Conservation (phyloP, 768 basidiomycete genomes). For the Hygrocybe coccinea region DNA sequence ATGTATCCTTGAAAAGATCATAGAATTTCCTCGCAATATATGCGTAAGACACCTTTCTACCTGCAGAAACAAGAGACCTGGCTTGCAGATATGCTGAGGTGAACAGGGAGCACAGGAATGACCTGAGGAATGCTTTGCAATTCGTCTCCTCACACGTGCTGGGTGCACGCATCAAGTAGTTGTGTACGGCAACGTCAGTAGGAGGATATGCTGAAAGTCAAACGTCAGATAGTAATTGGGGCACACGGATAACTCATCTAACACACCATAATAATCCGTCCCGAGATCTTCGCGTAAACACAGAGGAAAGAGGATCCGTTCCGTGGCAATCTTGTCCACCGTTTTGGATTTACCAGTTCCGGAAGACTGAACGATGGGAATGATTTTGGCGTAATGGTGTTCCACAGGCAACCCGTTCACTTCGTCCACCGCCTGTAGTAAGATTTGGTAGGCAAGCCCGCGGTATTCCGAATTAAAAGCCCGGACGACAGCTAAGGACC, state of each 20-base stretch:
- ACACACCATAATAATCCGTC: conserved; percentile 3
- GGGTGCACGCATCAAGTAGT: background rate
- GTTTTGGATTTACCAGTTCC: no score
- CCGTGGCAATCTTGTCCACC: no score
- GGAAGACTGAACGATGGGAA: no score
- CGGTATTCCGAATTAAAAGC: no score
- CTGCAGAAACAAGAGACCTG: background rate
- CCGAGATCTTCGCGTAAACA: background rate
- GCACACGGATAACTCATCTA: background rate
- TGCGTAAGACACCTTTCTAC: background rate
- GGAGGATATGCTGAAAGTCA: background rate
- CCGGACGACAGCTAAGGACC: no score
- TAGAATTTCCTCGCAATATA: background rate
- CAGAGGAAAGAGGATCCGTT: no score
- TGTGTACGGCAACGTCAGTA: no score
- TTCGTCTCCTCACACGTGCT: background rate
- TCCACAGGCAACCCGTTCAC: no score
- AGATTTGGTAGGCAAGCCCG: no score
- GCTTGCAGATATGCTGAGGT: background rate
- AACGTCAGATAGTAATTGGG: background rate
- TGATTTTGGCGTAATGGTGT: no score
- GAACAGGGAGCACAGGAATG: conserved; percentile 2
- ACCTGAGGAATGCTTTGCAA: conserved; percentile 1
- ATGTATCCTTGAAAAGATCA: conserved; percentile 1
- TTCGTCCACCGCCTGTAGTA: no score